Conservation (phyloP, 192 early-diverging fungal species). For the Coemansia sp. region DNA sequence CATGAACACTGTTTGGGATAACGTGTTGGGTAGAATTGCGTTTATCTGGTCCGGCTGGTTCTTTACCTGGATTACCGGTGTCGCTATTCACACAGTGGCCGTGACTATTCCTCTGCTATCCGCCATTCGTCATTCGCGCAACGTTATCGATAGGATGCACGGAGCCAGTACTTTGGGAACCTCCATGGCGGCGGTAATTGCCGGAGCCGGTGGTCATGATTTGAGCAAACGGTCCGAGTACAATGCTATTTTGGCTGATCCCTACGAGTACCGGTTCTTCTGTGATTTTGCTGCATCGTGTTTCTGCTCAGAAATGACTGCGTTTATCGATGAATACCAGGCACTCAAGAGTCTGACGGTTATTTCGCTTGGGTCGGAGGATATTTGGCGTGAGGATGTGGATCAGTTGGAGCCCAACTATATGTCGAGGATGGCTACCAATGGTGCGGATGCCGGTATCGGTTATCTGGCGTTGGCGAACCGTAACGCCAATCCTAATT, state of each 20-base stretch:
- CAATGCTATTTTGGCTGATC: slow-evolving; percentile 35
- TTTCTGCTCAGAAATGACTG: slow-evolving; percentile 54
- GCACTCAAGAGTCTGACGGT: slow-evolving; percentile 41
- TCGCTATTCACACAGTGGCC: slow-evolving; percentile 27
- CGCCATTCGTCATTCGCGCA: slow-evolving; percentile 41
- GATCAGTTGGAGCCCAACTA: slow-evolving; percentile 35
- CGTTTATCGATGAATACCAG: slow-evolving; percentile 53
- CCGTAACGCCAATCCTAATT: slow-evolving; percentile 10
- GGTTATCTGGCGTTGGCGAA: slow-evolving; percentile 36
- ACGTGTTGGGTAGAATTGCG: slow-evolving; percentile 14
- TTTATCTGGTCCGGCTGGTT: slow-evolving; percentile 45
- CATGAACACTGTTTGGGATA: slow-evolving; percentile 37
- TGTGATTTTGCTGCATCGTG: slow-evolving; percentile 54
- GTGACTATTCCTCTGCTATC: slow-evolving; percentile 30
- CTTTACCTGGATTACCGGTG: slow-evolving; percentile 33
- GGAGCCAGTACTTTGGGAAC: slow-evolving; percentile 31
- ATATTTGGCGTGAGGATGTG: slow-evolving; percentile 41
- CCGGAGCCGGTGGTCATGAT: slow-evolving; percentile 27
- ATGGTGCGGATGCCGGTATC: slow-evolving; percentile 13
- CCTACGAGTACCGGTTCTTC: slow-evolving; percentile 49
- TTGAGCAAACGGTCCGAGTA: slow-evolving; percentile 39
- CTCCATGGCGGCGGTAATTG: slow-evolving; percentile 33
- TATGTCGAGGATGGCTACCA: slow-evolving; percentile 30
- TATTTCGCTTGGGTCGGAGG: slow-evolving; percentile 33
- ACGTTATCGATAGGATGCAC: slow-evolving; percentile 39